Conservation (phyloP, 345 rosid genomes). For the Populus alba region DNA sequence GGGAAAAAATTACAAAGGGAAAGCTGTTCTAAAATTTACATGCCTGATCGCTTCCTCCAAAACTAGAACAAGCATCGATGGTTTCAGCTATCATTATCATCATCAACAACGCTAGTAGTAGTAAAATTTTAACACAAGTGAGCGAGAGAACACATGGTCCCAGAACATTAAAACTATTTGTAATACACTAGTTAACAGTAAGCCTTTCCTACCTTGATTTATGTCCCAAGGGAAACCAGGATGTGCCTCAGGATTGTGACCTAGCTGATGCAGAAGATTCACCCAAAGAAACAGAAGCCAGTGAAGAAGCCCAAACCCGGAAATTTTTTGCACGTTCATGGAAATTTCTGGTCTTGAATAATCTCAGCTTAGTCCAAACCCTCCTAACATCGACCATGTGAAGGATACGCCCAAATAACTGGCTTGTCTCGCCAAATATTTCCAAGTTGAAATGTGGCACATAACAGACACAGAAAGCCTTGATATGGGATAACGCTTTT, state of each 20-base stretch:
- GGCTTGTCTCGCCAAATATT: slow-evolving; percentile 88
- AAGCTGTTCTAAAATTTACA: slow-evolving; percentile 58
- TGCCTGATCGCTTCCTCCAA: slow-evolving; percentile 39
- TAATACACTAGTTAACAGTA: slow-evolving; percentile 17
- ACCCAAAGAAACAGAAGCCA: slow-evolving; percentile 84
- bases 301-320: slow-evolving; percentile 86
- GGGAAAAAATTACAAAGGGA: slow-evolving; percentile 12
- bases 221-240: not conserved
- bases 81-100: slow-evolving; percentile 25
- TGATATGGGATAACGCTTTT: slow-evolving; percentile 43
- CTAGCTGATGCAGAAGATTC: slow-evolving; percentile 60
- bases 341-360: slow-evolving; percentile 72
- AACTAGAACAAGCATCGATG: slow-evolving; percentile 30
- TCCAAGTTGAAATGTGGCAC: slow-evolving; percentile 69
- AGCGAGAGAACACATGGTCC: slow-evolving; percentile 6
- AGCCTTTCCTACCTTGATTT: slow-evolving; percentile 21
- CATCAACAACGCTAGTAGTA: not conserved
- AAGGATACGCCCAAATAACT: slow-evolving; percentile 56
- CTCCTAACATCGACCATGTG: slow-evolving; percentile 81
- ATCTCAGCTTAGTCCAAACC: slow-evolving; percentile 66
- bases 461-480: slow-evolving; percentile 53
- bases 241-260: slow-evolving; percentile 28
- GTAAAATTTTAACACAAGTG: slow-evolving; percentile 4
- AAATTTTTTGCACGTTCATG: slow-evolving; percentile 73
- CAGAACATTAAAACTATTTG: slow-evolving; percentile 12